Conservation (phyloP, 139 green algal species). For the Spirogloea muscicola region DNA sequence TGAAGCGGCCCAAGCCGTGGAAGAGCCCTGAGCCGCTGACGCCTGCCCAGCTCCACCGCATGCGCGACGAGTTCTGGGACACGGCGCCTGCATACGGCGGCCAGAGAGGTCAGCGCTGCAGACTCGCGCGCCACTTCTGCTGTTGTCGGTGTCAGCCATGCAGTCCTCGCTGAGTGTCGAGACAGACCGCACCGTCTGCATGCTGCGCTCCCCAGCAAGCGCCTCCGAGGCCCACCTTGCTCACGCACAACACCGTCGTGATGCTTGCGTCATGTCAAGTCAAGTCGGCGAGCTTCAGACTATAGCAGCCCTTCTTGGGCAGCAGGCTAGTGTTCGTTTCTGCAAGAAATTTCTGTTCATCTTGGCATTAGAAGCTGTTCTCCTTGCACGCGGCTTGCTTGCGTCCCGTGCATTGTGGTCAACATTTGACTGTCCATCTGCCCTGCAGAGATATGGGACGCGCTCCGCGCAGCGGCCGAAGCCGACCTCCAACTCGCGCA, state of each 20-base stretch:
- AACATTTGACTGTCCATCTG: no score
- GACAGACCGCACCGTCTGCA: no score
- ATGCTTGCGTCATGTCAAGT: slow-evolving; percentile 1
- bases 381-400: not conserved
- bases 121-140: slow-evolving; percentile 6
- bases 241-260: no score
- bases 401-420: not conserved
- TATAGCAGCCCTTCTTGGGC: not conserved
- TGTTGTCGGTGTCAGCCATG: not conserved
- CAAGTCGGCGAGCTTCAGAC: not conserved
- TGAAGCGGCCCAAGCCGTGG: slow-evolving; percentile 38
- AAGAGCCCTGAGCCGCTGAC: slow-evolving; percentile 27
- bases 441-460: slow-evolving; percentile 77
- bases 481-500: slow-evolving; percentile 59
- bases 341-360: not conserved
- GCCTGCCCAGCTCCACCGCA: slow-evolving; percentile 55
- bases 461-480: slow-evolving; percentile 62
- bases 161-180: not conserved
- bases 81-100: slow-evolving; percentile 84
- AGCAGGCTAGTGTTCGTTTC: not conserved
- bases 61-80: slow-evolving; percentile 84
- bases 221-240: no score
- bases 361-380: not conserved
- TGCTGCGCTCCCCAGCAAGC: no score
- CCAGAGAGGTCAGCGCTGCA: slow-evolving; percentile 56